Base-by-base conservation (phyloP, 1,284 basidiomycete species). In the Cryptococcus wingfieldii region DNA sequence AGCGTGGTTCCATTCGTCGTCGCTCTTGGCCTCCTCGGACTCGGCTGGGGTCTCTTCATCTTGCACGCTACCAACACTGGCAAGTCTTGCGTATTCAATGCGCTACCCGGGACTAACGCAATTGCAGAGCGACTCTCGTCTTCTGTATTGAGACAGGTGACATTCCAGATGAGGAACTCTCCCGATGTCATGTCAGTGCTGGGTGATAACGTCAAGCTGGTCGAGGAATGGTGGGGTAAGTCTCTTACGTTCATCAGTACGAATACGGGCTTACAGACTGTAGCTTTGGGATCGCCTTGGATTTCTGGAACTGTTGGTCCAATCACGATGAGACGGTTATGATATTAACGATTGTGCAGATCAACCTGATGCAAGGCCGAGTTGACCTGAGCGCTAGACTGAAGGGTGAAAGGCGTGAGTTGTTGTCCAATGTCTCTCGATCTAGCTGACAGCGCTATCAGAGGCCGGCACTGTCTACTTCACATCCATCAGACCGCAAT, bases 331-430 rank as follows among this genome's bases (percentile, higher is more conserved):
- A 34, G 16, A 16, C 14, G 14, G 31, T 16, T 14, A 16, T 28
- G 48, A 23, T n/a, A 51, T 55, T 23, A 54, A n/a, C 41, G 47
- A 41, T 51, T n/a, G n/a, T 28, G 5, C 53, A 73, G 68, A 69
- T 75, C 60, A 78, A 76, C 63, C 60, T 73, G 43, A 73, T 77
- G 68, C 75, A 78, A 66, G 76, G 76, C 51, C 67, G 71, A 28
- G 75, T 78, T 42, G 76, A 78, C 54, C 60, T 78, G 27, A 74
- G 70, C 55, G 76, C 76, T 66, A 62, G 73, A 41, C 65, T 78
- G 51, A 59, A 60, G 44, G 76, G 76, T 13, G 58, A 60, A 19
- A 69, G 71, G 52, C 63, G 66, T 67, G 31, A 38, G 16, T 31
- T n/a, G 31, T 62, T 64, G 54, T 61, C 52, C 23, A 39, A 27